These are phyloP conservation scores for Neofusicoccum umdonicola DNA, from an alignment of 2,329 filamentous ascomycete species.

Conservation along the genomic window DNA sequence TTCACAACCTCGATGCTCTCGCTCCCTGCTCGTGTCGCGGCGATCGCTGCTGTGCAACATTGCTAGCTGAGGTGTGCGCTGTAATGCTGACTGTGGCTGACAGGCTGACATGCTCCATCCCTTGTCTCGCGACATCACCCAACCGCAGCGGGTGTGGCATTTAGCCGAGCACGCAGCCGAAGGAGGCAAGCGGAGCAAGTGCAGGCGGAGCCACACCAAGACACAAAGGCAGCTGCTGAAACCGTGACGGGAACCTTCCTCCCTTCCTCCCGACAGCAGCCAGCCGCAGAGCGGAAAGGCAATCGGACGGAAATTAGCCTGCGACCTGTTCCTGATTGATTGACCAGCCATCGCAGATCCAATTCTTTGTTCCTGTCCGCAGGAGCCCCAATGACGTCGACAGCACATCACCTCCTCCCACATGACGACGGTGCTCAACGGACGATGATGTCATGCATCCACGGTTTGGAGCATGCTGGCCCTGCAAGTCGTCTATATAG, in stretches of 20 bases:
- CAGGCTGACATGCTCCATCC: background rate
- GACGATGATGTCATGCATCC: background rate
- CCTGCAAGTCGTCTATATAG: too few relatives aligned
- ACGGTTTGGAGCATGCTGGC: too few relatives aligned
- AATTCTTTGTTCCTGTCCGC: background rate
- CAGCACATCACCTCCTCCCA: background rate
- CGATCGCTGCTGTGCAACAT: background rate
- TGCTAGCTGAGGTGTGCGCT: background rate
- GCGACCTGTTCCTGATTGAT: background rate
- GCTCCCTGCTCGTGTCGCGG: background rate
- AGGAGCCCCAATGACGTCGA: background rate
- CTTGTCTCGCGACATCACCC: background rate
- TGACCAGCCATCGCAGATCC: background rate
- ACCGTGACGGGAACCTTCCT: background rate
- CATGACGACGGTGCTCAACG: background rate
- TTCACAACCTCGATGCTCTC: background rate
- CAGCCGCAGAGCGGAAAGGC: background rate
- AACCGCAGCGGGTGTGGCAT: background rate
- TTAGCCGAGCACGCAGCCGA: background rate
- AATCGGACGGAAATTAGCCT: background rate
- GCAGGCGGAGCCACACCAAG: background rate
- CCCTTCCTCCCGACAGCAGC: background rate
- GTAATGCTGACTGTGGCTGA: constrained; percentile 1
- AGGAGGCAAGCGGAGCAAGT: background rate
- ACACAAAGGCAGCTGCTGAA: background rate